Base-by-base conservation (phyloP, 2,329 filamentous ascomycete species). In the Xylaria polymorpha region DNA sequence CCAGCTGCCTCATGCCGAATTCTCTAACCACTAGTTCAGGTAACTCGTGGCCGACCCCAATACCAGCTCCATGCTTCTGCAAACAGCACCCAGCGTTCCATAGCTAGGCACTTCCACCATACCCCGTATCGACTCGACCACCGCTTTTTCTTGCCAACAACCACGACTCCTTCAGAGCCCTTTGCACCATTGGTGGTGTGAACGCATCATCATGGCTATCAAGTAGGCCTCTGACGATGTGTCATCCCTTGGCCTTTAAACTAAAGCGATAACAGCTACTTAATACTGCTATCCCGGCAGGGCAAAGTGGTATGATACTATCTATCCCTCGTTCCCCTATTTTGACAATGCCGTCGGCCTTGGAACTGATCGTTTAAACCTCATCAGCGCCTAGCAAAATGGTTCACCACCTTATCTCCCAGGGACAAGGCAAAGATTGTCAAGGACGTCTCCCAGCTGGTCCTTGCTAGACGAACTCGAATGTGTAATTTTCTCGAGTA, bases 401-500 rank as follows among this genome's bases (percentile, higher is more conserved):
- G 96, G 96, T 99, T 99, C 84, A 97, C 94, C 64, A 99, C 96
- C 18, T 88, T 99, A 72, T 97, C 95, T 43, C 96, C 96, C 72
- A 98, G 92, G 83, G 96, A 99, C 80, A 99, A 99, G 86, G 96
- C 95, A 83, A 99, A 99, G 88, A 98, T 99, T 80, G 95, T 99
- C 87, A 99, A 99, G 84, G 96, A 99, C 86, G 96, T 99, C 78
- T 94, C 96, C 70, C 96, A 98, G 83, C 92, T 98, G 59, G 96
- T 99, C 75, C 91, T 99, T 74, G 96, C 96, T 72, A 90, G 96
- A 75, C 90, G 96, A 79, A 98, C 96, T 69, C 94, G 96, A 81
- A 99, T 99, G 96, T 99, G 96, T 89, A 99, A 99, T 84, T 99
- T 99, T 83, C 89, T 99, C 70, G 96, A 99, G 81, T 99, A 99